These are phyloP conservation scores for Epichloe coenophiala DNA, from an alignment of 2,329 filamentous ascomycete genomes.

Conservation along the genomic window DNA sequence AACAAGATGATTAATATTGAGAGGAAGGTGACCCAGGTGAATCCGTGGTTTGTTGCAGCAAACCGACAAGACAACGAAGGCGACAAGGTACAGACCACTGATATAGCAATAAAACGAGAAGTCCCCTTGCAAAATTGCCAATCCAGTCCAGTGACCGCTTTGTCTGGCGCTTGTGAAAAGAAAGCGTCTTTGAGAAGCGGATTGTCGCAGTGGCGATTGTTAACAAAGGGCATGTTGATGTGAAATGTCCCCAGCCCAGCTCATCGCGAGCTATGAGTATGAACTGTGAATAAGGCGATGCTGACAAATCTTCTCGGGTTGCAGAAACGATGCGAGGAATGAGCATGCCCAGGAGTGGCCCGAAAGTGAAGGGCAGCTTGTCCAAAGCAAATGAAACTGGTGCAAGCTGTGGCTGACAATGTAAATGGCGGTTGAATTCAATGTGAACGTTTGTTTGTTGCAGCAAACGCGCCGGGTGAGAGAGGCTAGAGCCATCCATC, in stretches of 20 bases:
- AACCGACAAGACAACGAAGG: not conserved
- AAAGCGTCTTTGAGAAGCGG: conserved; percentile 4
- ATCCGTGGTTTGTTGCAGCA: not conserved
- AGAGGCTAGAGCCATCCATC: conserved; percentile 6
- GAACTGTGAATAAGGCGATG: not conserved
- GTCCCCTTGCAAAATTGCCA: no score
- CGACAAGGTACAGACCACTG: no score
- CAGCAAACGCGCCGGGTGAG: conserved; percentile 2
- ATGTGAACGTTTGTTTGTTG: not conserved
- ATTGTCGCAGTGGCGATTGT: conserved; percentile 3
- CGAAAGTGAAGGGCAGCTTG: not conserved
- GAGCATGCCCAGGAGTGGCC: not conserved
- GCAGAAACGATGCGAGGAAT: not conserved
- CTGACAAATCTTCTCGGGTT: not conserved
- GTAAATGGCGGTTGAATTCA: not conserved
- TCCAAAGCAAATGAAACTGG: not conserved
- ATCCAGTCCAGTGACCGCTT: not conserved
- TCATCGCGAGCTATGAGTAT: not conserved
- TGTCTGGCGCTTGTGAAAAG: not conserved
- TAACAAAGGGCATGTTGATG: conserved; percentile 16
- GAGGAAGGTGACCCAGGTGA: not conserved
- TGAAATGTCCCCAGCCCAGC: conserved; percentile 1
- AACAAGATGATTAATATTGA: not conserved
- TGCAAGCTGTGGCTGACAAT: not conserved
- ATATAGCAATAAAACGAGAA: not conserved